phyloP scores from a whole-genome alignment of 345 rosid genomes.

The Chamaenerion angustifolium region DNA sequence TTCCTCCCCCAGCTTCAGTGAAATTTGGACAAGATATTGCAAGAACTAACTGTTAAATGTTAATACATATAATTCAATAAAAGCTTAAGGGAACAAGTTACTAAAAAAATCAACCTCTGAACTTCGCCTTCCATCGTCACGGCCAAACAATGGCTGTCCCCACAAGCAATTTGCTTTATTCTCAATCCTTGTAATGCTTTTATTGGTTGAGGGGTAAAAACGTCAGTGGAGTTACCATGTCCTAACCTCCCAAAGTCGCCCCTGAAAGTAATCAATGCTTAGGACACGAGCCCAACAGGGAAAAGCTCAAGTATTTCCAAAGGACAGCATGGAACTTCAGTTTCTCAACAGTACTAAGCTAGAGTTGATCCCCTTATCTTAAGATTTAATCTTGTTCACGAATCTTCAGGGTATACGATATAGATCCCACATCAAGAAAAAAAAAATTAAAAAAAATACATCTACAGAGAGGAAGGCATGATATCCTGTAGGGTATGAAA shows the following conservation, averaged over 20 bases:
- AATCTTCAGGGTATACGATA: too few species aligned
- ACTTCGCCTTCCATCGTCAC: constrained; percentile 86
- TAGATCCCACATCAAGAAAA: too few species aligned
- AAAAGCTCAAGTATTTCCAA: constrained; percentile 2
- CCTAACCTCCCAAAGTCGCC: constrained; percentile 99
- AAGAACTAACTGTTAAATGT: background rate
- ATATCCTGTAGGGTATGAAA: too few species aligned
- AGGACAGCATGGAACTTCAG: background rate
- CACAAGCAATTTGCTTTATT: constrained; percentile 95
- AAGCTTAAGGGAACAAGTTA: too few species aligned
- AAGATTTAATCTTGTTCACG: too few species aligned
- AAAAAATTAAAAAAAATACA: too few species aligned
- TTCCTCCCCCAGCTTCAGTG: constrained; percentile 89
- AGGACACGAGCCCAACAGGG: background rate
- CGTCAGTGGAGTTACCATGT: constrained; percentile 89
- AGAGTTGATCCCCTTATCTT: too few species aligned
- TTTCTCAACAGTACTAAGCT: too few species aligned
- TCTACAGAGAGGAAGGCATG: too few species aligned
- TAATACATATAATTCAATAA: too few species aligned
- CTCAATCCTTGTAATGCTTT: constrained; percentile 61
- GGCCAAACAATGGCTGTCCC: constrained; percentile 96
- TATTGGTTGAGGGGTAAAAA: constrained; percentile 83
- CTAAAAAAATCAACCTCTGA: constrained; percentile 41
- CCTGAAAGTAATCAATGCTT: constrained; percentile 23
- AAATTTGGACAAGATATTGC: constrained; percentile 1